Base-by-base conservation (phyloP, 2,329 filamentous ascomycete genomes). In the Coniella vitis region DNA sequence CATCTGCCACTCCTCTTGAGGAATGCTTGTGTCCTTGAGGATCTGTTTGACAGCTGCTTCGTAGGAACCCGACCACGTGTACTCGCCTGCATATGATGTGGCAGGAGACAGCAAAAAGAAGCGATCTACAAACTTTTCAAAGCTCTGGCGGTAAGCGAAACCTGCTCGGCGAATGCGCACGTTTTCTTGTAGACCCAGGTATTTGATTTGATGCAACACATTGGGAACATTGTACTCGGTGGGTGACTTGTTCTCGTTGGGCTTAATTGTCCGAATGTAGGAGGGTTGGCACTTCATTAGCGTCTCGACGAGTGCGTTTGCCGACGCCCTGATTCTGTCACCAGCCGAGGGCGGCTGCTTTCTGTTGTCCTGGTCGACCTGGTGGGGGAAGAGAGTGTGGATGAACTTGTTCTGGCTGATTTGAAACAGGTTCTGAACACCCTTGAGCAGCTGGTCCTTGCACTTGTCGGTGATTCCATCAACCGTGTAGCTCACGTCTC, bases 381-480 rank as follows among this genome's bases (percentile, higher is more conserved):
- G 82, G 56, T 95, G 72, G 19, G 93, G 93, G 76, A 98, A 98
- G 1, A 98, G 65, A 0, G 81, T 83, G 61, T 95, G 91, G 9
- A 97, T 73, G 59, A 97, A 98, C 16, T 73, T 69, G 68, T 97
- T 97, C 50, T 81, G 78, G 62, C 90, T 96, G 57, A 82, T 81
- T 54, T 85, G 84, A 61, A 95, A 86, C 34, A 98, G 75, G 62
- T 88, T 91, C 45, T 97, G 77, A 37, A 98, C 73, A 58, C 95
- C 93, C 72, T 98, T 98, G 51, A 97, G 74, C 38, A 98, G 75
- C 67, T 94, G 89, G 63, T 98, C 93, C 75, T 97, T 98, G 75
- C 97, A 98, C 78, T 98, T 98, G 67, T 98, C 93, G 1, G 93
- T 98, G 74, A 98, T 98, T 52, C 93, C 93, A 49, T 95, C 88